These are phyloP conservation scores for Nicotiana tabacum DNA, from an alignment of 257 asterid genomes.

Conservation along the genomic window DNA sequence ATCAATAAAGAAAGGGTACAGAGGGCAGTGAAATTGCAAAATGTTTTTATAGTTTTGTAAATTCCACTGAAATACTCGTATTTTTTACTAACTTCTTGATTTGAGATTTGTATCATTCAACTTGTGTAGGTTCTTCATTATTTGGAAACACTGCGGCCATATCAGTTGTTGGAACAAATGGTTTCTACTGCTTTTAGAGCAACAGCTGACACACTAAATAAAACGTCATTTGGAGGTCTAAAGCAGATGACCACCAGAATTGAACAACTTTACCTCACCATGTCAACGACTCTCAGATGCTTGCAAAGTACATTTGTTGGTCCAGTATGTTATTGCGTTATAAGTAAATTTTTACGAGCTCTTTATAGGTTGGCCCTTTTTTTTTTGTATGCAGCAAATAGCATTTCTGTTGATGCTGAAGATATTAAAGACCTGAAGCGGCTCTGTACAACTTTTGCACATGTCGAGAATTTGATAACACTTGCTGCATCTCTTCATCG, in stretches of 20 bases:
- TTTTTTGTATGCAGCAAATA: slow-evolving; percentile 38
- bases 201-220: slow-evolving; percentile 74
- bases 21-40: background rate
- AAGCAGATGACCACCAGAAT: slow-evolving; percentile 65
- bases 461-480: slow-evolving; percentile 63
- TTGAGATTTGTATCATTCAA: background rate
- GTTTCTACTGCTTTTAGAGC: slow-evolving; percentile 84
- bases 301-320: slow-evolving; percentile 42
- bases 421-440: slow-evolving; percentile 56
- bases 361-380: background rate
- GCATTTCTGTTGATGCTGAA: slow-evolving; percentile 37
- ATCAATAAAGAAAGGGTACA: background rate
- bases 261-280: slow-evolving; percentile 54
- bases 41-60: background rate
- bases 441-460: slow-evolving; percentile 59
- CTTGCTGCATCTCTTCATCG: slow-evolving; percentile 78
- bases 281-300: slow-evolving; percentile 57
- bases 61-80: background rate
- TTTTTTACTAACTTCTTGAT: background rate
- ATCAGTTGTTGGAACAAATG: slow-evolving; percentile 79
- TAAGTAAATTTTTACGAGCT: background rate
- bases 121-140: slow-evolving; percentile 64
- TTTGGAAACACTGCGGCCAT: slow-evolving; percentile 78
- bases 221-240: slow-evolving; percentile 55
- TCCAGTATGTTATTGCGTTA: background rate